Evolutionary conservation across 2,329 filamentous ascomycete species (phyloP).

Genomic region (Hymenoscyphus albidus): DNA sequence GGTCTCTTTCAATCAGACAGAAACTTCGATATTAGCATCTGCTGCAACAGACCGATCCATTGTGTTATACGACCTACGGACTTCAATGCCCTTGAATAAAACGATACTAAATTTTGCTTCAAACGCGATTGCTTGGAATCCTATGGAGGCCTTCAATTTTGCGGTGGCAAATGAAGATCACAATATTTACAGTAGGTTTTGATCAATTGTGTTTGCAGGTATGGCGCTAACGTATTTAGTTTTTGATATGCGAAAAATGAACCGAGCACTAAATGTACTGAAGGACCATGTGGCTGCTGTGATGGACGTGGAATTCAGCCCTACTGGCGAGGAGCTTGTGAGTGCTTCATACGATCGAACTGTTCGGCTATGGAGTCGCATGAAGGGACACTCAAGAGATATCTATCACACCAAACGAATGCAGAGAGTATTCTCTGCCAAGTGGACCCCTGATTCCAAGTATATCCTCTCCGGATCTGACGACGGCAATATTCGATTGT

Average conservation of each 20-base stretch:
- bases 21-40: conserved; percentile 86
- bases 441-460: conserved; percentile 83
- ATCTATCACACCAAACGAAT: conserved; percentile 97
- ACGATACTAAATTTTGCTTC: conserved; percentile 76
- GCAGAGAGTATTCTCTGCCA: conserved; percentile 85
- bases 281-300: conserved; percentile 88
- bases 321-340: conserved; percentile 90
- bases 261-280: conserved; percentile 81
- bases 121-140: conserved; percentile 88
- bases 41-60: conserved; percentile 81
- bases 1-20: conserved; percentile 86
- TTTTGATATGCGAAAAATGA: conserved; percentile 91
- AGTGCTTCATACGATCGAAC: conserved; percentile 87
- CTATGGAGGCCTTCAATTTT: conserved; percentile 95
- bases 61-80: conserved; percentile 88
- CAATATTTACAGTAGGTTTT: conserved; percentile 28
- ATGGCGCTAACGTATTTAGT: conserved; percentile 37
- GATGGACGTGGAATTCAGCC: conserved; percentile 94
- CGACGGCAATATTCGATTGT: conserved; percentile 86
- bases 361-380: conserved; percentile 77
- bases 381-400: conserved; percentile 80
- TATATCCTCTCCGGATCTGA: conserved; percentile 90
- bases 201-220: neutral
- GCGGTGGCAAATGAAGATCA: conserved; percentile 88
- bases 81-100: conserved; percentile 76